Base-by-base conservation (phyloP, 73 alveolate species). In the Blepharisma stoltei region DNA sequence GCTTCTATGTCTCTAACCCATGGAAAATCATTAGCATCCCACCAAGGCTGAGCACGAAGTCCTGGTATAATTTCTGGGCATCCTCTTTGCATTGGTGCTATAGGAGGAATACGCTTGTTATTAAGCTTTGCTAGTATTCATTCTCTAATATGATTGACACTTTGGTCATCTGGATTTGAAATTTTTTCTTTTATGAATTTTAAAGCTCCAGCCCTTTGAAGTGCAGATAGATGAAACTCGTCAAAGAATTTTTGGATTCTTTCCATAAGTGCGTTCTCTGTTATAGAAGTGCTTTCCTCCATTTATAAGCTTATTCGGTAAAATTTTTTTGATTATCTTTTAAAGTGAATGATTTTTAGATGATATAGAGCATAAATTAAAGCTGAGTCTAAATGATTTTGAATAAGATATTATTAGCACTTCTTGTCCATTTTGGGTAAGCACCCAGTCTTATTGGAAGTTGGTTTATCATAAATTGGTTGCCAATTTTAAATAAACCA, bases 51-150 rank as follows among this genome's bases (percentile, higher is more conserved):
- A 23, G 87, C 81, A 37, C 90, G 83, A 45, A 91, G 86, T 3
- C 92, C 92, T 6, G 97, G 95, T 46, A 91, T 90, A 7, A 91
- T 48, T 50, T 91, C 97, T 6, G 97, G 97, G 67, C 97, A 88
- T 6, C 97, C 97, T 20, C 78, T 76, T 71, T 91, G 81, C 52
- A 88, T 70, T 32, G 89, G 89, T 52, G 83, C 92, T 44, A 80
- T 78, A 48, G 76, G 80, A 23, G 91, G 92, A 21, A 81, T 54
- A 60, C 78, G 85, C 60, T 71, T 32, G 4, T 88, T 88, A 67
- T 83, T 84, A 6, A 90, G 7, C 44, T 82, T 83, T 88, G 80
- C 88, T 52, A 90, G 78, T 1, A 90, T 77, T 95, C 97, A 90
- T 6, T 77, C 89, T 88, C 95, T 79, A 7, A 81, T 81, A 41